Evolutionary conservation across 208 protist species (phyloP).

Genomic region (Trypanosoma conorhini): DNA sequence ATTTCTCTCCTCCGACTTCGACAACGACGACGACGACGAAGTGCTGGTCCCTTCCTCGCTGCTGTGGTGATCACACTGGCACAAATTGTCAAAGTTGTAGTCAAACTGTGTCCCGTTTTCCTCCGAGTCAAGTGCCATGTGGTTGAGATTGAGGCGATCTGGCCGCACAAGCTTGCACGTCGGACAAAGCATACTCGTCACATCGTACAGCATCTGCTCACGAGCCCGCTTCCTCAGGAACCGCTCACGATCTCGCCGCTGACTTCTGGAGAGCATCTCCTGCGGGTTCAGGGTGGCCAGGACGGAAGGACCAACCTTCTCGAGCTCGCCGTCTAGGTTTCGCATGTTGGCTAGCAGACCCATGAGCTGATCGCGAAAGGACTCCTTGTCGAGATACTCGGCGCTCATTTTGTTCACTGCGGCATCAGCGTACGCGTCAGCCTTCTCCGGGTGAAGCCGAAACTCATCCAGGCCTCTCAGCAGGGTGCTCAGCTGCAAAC

Average conservation of each 20-base stretch:
- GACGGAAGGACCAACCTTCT: conserved; percentile 32
- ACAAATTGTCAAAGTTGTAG: conserved; percentile 90
- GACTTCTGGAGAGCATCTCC: conserved; percentile 67
- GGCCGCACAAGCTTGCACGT: conserved; percentile 83
- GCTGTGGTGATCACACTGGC: conserved; percentile 72
- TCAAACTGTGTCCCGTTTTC: conserved; percentile 90
- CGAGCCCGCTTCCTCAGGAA: conserved; percentile 73
- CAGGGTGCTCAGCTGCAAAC: conserved; percentile 37
- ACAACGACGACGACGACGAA: conserved; percentile 2
- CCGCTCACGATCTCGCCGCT: conserved; percentile 44
- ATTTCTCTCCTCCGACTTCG: not conserved
- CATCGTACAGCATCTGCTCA: conserved; percentile 75
- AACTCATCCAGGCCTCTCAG: conserved; percentile 66
- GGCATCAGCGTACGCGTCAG: conserved; percentile 40
- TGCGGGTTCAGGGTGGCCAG: conserved; percentile 73
- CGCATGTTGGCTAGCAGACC: conserved; percentile 72
- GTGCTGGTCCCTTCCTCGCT: conserved; percentile 35
- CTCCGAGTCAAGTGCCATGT: conserved; percentile 86
- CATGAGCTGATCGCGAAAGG: conserved; percentile 76
- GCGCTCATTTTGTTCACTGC: conserved; percentile 43
- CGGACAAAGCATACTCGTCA: conserved; percentile 78
- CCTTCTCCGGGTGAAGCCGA: conserved; percentile 32
- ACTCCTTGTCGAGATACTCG: conserved; percentile 37
- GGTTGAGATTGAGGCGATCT: conserved; percentile 87
- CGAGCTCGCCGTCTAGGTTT: conserved; percentile 69